Percentiles rank a stretch among this genome's conserved stretches.
Conservation (phyloP, 2,329 filamentous ascomycete genomes). For the Nigrospora oryzae region DNA sequence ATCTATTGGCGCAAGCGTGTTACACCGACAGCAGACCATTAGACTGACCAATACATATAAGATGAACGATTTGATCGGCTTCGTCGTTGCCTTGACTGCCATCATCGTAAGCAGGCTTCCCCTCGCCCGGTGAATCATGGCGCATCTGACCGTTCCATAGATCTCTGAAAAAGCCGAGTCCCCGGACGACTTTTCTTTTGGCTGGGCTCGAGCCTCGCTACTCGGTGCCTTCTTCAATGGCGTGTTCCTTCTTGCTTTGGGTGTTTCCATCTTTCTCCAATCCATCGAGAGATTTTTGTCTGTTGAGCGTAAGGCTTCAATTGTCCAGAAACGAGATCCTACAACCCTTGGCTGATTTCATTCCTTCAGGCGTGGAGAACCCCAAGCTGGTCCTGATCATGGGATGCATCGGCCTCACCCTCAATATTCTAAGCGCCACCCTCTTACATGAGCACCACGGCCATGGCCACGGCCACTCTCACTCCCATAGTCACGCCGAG, state of each 20-base stretch:
- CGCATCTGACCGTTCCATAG: conserved; percentile 24
- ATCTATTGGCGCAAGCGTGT: not conserved
- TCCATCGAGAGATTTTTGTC: conserved; percentile 62
- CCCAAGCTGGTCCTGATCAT: conserved; percentile 61
- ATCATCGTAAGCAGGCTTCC: conserved; percentile 37
- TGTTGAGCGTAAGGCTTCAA: conserved; percentile 35
- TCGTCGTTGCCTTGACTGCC: conserved; percentile 57
- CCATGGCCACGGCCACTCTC: conserved; percentile 17
- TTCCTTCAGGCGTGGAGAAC: conserved; percentile 46
- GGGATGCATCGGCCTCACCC: conserved; percentile 54
- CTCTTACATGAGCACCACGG: conserved; percentile 37
- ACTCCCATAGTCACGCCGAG: conserved; percentile 8
- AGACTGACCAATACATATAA: conserved; percentile 27
- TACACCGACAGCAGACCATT: not conserved
- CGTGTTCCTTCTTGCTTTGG: conserved; percentile 63
- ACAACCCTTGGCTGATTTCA: too few species aligned
- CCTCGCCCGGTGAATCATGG: not conserved
- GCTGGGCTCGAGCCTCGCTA: conserved; percentile 68
- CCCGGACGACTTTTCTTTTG: conserved; percentile 56
- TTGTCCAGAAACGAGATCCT: too few species aligned
- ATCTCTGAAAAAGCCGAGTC: conserved; percentile 46
- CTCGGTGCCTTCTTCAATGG: conserved; percentile 77
- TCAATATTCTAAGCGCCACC: conserved; percentile 59
- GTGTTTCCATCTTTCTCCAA: conserved; percentile 65
- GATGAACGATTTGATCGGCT: conserved; percentile 63